Evolutionary conservation across 371 early-diverging fungal genomes (phyloP).

Genomic region (Apophysomyces elegans): DNA sequence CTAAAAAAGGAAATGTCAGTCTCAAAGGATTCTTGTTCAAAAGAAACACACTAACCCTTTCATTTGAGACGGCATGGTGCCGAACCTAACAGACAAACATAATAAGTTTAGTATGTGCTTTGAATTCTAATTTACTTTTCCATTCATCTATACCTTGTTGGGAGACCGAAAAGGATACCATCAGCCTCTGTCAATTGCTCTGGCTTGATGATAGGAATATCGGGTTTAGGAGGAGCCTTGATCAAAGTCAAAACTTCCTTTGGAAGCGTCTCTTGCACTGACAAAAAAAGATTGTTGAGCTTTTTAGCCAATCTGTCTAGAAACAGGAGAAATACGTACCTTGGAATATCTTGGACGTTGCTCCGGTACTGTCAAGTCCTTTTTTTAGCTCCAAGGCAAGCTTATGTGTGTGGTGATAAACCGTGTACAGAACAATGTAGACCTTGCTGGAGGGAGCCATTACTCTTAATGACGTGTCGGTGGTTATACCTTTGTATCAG

Average conservation of each 20-base stretch:
- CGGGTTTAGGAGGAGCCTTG: slow-evolving; percentile 34
- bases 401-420: slow-evolving; percentile 5
- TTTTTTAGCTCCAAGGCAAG: slow-evolving; percentile 2
- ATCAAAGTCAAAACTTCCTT: slow-evolving; percentile 5
- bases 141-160: slow-evolving; percentile 37
- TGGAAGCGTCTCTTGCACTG: slow-evolving; percentile 18
- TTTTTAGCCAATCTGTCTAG: neutral
- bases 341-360: neutral
- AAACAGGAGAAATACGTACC: neutral
- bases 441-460: neutral
- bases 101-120: neutral
- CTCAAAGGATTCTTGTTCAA: neutral
- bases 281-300: neutral
- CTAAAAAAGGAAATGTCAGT: slow-evolving; percentile 9
- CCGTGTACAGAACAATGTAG: slow-evolving; percentile 5
- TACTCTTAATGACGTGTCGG: neutral
- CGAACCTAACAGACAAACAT: slow-evolving; percentile 23
- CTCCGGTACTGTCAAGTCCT: slow-evolving; percentile 1
- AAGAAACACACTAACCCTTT: slow-evolving; percentile 28
- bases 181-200: slow-evolving; percentile 63
- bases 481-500: too few species aligned
- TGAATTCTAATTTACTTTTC: neutral
- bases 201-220: slow-evolving; percentile 56
- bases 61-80: slow-evolving; percentile 38
- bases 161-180: slow-evolving; percentile 73